Conservation (phyloP, 495 filamentous ascomycete genomes). For the Daldinia bambusicola region DNA sequence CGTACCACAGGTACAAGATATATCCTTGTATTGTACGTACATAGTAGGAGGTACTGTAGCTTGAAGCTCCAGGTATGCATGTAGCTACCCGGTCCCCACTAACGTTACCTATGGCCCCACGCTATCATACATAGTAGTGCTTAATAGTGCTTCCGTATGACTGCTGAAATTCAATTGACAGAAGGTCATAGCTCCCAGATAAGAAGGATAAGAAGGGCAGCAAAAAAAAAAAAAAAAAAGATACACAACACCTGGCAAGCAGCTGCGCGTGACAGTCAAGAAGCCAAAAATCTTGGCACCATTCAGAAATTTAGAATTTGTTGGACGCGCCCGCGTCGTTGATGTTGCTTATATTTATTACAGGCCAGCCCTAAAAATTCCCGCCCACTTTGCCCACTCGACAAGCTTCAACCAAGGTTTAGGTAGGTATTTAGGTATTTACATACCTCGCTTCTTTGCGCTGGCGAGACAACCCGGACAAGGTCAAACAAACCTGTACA, state of each 20-base stretch:
- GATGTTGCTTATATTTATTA: slow-evolving; percentile 32
- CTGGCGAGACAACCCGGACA: slow-evolving; percentile 5
- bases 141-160: neutral
- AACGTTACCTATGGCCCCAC: neutral
- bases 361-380: slow-evolving; percentile 17
- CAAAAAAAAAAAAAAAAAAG: neutral
- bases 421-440: slow-evolving; percentile 12
- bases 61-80: neutral
- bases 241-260: slow-evolving; percentile 13
- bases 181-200: neutral
- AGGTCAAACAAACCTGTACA: no score
- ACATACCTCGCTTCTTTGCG: slow-evolving; percentile 8
- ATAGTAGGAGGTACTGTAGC: no score
- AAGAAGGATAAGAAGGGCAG: neutral
- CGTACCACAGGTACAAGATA: no score
- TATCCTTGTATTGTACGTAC: no score
- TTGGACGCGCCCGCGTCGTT: slow-evolving; percentile 42
- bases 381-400: slow-evolving; percentile 8
- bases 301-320: slow-evolving; percentile 31
- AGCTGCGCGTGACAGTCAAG: slow-evolving; percentile 29
- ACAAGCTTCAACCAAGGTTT: slow-evolving; percentile 18
- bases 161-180: neutral
- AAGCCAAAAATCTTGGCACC: slow-evolving; percentile 6
- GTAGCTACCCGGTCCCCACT: neutral
- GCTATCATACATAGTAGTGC: slow-evolving; percentile 1